Base-by-base conservation (phyloP, 2,329 filamentous ascomycete genomes). In the Colletotrichum sp. region DNA sequence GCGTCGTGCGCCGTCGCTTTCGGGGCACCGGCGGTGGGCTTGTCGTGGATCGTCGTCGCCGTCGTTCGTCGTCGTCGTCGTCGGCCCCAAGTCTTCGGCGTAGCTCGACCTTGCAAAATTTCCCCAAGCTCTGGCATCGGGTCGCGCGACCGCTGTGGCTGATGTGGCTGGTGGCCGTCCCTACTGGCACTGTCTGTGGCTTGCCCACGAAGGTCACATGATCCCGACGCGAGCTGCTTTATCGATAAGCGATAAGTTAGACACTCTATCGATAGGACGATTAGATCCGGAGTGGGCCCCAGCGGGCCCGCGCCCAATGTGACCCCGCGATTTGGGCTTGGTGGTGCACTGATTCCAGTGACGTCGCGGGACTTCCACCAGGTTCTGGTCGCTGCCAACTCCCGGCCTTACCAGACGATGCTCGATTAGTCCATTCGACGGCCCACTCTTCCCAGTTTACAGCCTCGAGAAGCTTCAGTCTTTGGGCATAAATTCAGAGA, bases 341-440 rank as follows among this genome's bases (percentile, higher is more conserved):
- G 57, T 65, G 72, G 72, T 60, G 72, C 69, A 63, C 39, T 22
- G 74, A 68, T 79, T 78, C 78, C 68, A 79, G 71, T 80, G 78
- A 80, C 79, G 78, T 80, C 78, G 79, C 77, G 71, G 66, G 55
- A 66, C 63, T 78, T 74, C 78, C 48, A 78, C 77, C 39, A 72
- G 71, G 74, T 80, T 80, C 79, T 77, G 71, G 81, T 77, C 80
- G 80, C 66, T 79, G 78, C 80, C 65, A 34, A 27, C 75, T 66
- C 74, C 44, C 65, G 74, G 34, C 57, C 64, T 74, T 69, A 65
- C 68, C 52, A 71, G 70, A 28, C 28, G 59, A 68, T 74, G 44
- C 69, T 60, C 30, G 48, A 73, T 77, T 72, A 77, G 70, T 76
- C 67, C 65, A 73, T 74, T 8, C n/a, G 28, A 57, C 44, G 72